Evolutionary conservation across 2,329 filamentous ascomycete species (phyloP), one percentile per base, ranked within the genome.

Genomic region (Colletotrichum siamense): DNA sequence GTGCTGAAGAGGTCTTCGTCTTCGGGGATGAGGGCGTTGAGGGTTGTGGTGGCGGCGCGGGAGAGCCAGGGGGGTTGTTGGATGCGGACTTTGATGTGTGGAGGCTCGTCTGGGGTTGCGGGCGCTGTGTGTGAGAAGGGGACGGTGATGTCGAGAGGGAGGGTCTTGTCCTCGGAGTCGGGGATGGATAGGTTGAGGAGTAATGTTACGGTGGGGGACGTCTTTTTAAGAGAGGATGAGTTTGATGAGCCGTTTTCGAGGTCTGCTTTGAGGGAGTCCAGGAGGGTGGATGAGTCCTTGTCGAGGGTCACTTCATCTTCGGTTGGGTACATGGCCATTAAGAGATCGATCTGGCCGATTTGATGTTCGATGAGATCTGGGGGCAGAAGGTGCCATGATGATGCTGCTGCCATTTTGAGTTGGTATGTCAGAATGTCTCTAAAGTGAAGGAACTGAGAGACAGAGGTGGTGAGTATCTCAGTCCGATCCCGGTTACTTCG

Each of bases 41-140:
- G 75, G 7, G 76, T 77, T 0, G 85, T 81, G 0, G 87, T 79
- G 26, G 89, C 86, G 8, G 88, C 87, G 79, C 87, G 90, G 72
- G 85, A 90, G 82, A 91, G 85, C 89, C 89, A 91, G 0, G 82
- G 79, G 1, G 89, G 88, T 61, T 91, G 89, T 8, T 87, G 87
- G 12, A 90, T 79, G 6, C 86, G 84, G 10, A 87, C 82, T n/a
- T 79, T 83, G 4, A 86, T 81, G 6, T 82, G 79, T 2, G 89
- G 88, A 2, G 88, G 81, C 16, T 89, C 79, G 1, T 79, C 75
- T 9, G 30, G 26, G 3, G 62, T 69, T 1, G 69, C 65, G n/a
- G 36, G 5, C 22, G 5, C 68, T 32, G 77, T 61, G 15, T 73
- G 74, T 7, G 76, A 61, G 18, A 88, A 72, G 0, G 87, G 86